Percentiles rank a stretch among this genome's conserved stretches.
These are phyloP conservation scores for Thecaphora thlaspeos DNA, from an alignment of 1,284 basidiomycete species.

Conservation along the genomic window DNA sequence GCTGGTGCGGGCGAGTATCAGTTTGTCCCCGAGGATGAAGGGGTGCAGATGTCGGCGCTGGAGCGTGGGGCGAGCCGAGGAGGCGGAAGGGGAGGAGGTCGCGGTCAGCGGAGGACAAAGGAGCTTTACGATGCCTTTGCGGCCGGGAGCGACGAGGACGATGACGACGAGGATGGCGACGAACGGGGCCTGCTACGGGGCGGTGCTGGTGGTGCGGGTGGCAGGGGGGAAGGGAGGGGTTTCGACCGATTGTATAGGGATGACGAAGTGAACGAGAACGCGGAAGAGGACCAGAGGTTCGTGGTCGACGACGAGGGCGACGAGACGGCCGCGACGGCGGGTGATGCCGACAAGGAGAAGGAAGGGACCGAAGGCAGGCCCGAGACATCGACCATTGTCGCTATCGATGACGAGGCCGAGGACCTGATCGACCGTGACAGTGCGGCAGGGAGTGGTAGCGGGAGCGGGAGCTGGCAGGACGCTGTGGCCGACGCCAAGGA, in stretches of 20 bases:
- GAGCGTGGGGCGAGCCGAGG: conserved; percentile 26
- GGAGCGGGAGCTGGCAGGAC: conserved; percentile 31
- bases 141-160: conserved; percentile 55
- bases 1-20: conserved; percentile 64
- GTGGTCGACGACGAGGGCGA: conserved; percentile 18
- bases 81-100: conserved; percentile 9
- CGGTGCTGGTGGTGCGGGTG: too few species aligned
- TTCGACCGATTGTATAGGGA: conserved; percentile 20
- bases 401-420: conserved; percentile 19
- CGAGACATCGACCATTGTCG: too few species aligned
- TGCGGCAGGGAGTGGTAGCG: too few species aligned
- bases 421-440: conserved; percentile 6
- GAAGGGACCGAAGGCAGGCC: too few species aligned
- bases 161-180: conserved; percentile 23
- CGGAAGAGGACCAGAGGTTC: conserved; percentile 12
- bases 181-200: conserved; percentile 11
- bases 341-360: conserved; percentile 3
- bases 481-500: conserved; percentile 14
- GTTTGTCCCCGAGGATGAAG: conserved; percentile 68
- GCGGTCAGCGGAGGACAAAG: conserved; percentile 38
- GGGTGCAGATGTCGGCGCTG: conserved; percentile 59
- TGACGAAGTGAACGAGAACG: conserved; percentile 21
- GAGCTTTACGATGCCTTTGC: conserved; percentile 60
- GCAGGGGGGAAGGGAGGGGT: background rate
- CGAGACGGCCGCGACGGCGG: conserved; percentile 1